A percentile compares a stretch with the other conserved stretches of the same genome.
phyloP scores from a whole-genome alignment of 2,329 filamentous ascomycete genomes.

The Claviceps pazoutovae region DNA sequence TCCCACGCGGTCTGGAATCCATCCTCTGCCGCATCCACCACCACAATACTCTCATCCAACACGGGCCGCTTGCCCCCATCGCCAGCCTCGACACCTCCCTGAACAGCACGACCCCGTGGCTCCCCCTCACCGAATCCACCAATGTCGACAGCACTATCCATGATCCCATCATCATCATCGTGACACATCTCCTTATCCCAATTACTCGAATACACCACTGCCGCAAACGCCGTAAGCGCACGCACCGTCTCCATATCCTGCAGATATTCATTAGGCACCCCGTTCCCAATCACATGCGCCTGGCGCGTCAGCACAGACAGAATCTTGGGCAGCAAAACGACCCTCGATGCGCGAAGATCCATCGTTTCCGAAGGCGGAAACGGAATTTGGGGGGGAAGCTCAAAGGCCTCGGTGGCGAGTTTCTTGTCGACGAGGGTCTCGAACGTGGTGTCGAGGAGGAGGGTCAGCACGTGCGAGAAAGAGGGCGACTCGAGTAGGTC shows the following conservation, averaged over 20 bases:
- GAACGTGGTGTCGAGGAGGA: slow-evolving; percentile 79
- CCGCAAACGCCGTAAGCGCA: slow-evolving; percentile 71
- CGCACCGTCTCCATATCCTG: slow-evolving; percentile 62
- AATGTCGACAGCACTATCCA: slow-evolving; percentile 24
- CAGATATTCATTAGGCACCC: slow-evolving; percentile 56
- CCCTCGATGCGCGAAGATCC: slow-evolving; percentile 43
- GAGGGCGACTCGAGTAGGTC: slow-evolving; percentile 90
- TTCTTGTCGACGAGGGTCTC: slow-evolving; percentile 71
- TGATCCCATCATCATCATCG: slow-evolving; percentile 20
- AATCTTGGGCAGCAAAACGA: slow-evolving; percentile 64
- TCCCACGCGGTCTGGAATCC: slow-evolving; percentile 59
- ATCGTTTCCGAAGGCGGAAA: slow-evolving; percentile 35
- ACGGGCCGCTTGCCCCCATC: slow-evolving; percentile 23
- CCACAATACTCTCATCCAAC: slow-evolving; percentile 28
- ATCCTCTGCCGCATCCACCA: slow-evolving; percentile 33
- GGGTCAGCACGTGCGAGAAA: slow-evolving; percentile 74
- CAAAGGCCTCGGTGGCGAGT: slow-evolving; percentile 66
- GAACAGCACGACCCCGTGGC: slow-evolving; percentile 5
- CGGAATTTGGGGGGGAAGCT: slow-evolving; percentile 25
- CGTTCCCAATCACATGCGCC: slow-evolving; percentile 76
- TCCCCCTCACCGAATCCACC: slow-evolving; percentile 12
- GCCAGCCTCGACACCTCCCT: not conserved
- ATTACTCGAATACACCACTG: slow-evolving; percentile 78
- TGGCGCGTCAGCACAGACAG: slow-evolving; percentile 83
- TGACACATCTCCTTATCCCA: slow-evolving; percentile 53